Evolutionary conservation across 805 yeast species (phyloP).

Genomic region (Ogataea trehaloabstinens): DNA sequence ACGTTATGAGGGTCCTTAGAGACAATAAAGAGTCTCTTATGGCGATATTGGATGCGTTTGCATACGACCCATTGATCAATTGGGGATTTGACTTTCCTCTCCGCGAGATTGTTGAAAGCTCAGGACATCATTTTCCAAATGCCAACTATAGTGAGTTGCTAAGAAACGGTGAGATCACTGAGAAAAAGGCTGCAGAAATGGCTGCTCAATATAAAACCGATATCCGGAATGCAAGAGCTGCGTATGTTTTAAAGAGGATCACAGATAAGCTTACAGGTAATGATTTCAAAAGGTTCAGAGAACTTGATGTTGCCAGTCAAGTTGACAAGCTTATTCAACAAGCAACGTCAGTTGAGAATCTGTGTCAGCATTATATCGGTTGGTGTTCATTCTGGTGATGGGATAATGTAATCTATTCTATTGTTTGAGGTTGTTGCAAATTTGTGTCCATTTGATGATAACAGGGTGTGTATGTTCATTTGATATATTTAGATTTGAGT

Average conservation of each 20-base stretch:
- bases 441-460: slow-evolving; percentile 24
- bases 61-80: slow-evolving; percentile 95
- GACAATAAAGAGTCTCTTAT: slow-evolving; percentile 93
- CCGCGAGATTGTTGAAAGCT: slow-evolving; percentile 68
- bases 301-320: slow-evolving; percentile 80
- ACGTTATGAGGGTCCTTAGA: slow-evolving; percentile 92
- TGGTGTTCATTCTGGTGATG: slow-evolving; percentile 98
- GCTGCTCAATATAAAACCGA: slow-evolving; percentile 70
- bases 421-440: slow-evolving; percentile 10
- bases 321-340: slow-evolving; percentile 93
- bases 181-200: slow-evolving; percentile 69
- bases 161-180: slow-evolving; percentile 72
- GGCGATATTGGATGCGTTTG: slow-evolving; percentile 98
- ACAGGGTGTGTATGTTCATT: slow-evolving; percentile 30
- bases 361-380: slow-evolving; percentile 96
- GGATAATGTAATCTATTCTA: neutral
- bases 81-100: slow-evolving; percentile 98
- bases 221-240: slow-evolving; percentile 84
- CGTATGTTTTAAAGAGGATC: slow-evolving; percentile 82
- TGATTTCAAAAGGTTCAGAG: slow-evolving; percentile 73
- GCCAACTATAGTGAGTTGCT: slow-evolving; percentile 68
- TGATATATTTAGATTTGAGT: slow-evolving; percentile 41
- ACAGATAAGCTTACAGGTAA: slow-evolving; percentile 92
- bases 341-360: slow-evolving; percentile 92
- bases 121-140: slow-evolving; percentile 66